Conservation (phyloP, 345 rosid species). For the Capsella bursapastoris region DNA sequence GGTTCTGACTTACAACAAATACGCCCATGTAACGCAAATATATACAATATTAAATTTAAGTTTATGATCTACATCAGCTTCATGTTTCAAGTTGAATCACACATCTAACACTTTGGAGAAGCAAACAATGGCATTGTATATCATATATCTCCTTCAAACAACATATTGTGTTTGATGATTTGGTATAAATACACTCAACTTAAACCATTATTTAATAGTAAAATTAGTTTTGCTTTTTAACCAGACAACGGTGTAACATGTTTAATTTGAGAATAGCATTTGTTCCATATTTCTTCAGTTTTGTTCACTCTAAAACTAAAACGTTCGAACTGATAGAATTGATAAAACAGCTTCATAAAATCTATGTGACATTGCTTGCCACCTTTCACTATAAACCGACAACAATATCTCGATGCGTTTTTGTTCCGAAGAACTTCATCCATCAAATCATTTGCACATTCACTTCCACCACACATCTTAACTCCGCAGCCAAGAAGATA, state of each 20-base stretch:
- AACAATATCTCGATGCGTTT: slow-evolving; percentile 5
- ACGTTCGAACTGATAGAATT: slow-evolving; percentile 1
- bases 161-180: background rate
- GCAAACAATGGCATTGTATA: no score
- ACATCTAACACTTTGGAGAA: no score
- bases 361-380: slow-evolving; percentile 5
- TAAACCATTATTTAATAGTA: background rate
- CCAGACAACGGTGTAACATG: slow-evolving; percentile 16
- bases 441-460: background rate
- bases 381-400: slow-evolving; percentile 14
- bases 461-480: background rate
- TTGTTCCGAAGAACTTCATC: background rate
- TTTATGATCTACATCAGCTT: no score
- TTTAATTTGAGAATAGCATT: background rate
- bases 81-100: no score
- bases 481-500: background rate
- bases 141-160: no score
- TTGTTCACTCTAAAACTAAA: background rate
- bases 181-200: slow-evolving; percentile 11
- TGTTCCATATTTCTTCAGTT: background rate
- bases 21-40: no score
- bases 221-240: background rate
- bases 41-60: no score
- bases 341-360: background rate
- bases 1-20: no score